Base-by-base conservation (phyloP, 495 filamentous ascomycete species). In the Sabuloglossum arenarium region DNA sequence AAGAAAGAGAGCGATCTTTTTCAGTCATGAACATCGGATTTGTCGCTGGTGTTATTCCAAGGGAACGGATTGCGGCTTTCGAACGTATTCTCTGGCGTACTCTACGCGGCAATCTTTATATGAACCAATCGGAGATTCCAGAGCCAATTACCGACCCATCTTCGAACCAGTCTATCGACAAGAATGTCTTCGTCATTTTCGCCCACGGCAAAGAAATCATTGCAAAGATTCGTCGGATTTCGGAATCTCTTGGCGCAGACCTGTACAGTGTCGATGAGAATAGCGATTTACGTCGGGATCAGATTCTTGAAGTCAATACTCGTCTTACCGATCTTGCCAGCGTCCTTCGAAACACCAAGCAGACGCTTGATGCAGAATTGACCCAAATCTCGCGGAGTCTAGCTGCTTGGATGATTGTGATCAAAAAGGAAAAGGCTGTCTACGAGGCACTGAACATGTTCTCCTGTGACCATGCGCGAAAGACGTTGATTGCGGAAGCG, bases 151-250 rank as follows among this genome's bases (percentile, higher is more conserved):
- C 93, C 66, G 87, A 99, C 68, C 91, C 91, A 24, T 72, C 78
- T 61, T 94, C 79, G 70, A 94, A 95, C 68, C 91, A 97, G 68
- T 74, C 82, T 49, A 75, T 93, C 59, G 79, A 81, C 69, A 99
- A 99, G 81, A 99, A 94, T 63, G 91, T 97, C 56, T 99, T 97
- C 62, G 89, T 99, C 58, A 97, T 99, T 65, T 99, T 99, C 64
- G 90, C 93, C 27, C 93, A 99, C 61, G 91, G 91, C 61, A 95
- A 94, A 67, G 90, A 94, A 68, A 91, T 99, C 63, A 80, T 99
- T 60, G 84, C 88, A 59, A 97, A 97, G 77, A 99, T 99, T 65
- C 80, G 91, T 61, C 96, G 95, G 75, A 96, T 99, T 55, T 94
- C 89, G 12, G 91, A 99, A 70, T 95, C 88, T 0, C 80, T 99